phyloP scores from a whole-genome alignment of 192 early-diverging fungal species.

The Endogone sp. region DNA sequence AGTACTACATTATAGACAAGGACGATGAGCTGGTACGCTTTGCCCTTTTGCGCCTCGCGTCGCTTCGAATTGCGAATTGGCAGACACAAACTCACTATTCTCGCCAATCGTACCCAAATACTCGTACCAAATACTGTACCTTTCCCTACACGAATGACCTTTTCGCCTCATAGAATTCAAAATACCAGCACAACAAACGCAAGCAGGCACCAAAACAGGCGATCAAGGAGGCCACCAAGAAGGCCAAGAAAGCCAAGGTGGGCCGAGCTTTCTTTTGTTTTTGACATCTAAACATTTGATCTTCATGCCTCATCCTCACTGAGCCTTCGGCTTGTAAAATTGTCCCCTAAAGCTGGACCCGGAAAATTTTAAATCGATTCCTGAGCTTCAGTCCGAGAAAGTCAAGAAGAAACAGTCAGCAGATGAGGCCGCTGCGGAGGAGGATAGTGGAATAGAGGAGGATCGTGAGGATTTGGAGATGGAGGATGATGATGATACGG shows the following conservation, averaged over 20 bases:
- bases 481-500: conserved; percentile 19
- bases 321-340: not conserved
- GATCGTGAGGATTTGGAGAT: conserved; percentile 28
- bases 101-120: too few relatives aligned
- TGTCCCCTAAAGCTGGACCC: conserved; percentile 65
- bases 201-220: conserved; percentile 72
- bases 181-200: conserved; percentile 81
- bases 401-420: conserved; percentile 36
- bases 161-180: conserved; percentile 22
- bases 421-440: conserved; percentile 19
- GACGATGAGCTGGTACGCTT: conserved; percentile 46
- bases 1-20: conserved; percentile 72
- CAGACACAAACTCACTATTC: conserved; percentile 1
- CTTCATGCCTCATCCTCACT: too few relatives aligned
- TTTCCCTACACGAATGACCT: too few relatives aligned
- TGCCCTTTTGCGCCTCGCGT: not conserved
- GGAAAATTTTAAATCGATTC: conserved; percentile 67
- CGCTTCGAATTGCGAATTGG: conserved; percentile 4
- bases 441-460: conserved; percentile 23
- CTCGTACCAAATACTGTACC: too few relatives aligned
- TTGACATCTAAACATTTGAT: not conserved
- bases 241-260: conserved; percentile 82
- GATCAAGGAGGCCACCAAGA: conserved; percentile 75
- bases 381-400: conserved; percentile 62
- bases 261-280: conserved; percentile 21